These are phyloP conservation scores for Endocalyx cinctus DNA, from an alignment of 2,329 filamentous ascomycete genomes.

Conservation along the genomic window DNA sequence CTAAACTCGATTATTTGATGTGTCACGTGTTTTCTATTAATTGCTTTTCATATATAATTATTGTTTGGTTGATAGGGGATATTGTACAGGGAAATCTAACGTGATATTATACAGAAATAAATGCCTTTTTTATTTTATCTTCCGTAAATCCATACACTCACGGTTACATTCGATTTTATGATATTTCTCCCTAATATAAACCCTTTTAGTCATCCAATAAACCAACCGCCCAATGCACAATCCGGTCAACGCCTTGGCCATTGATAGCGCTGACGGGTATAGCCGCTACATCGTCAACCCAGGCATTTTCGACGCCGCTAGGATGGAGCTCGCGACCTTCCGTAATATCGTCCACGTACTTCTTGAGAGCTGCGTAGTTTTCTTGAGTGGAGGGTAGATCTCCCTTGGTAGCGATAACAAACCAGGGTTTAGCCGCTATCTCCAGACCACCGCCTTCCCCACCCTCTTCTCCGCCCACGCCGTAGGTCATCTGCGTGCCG, in stretches of 20 bases:
- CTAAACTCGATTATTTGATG: too few species aligned
- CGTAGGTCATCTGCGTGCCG: constrained; percentile 21
- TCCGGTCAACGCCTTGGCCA: constrained; percentile 73
- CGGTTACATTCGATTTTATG: too few species aligned
- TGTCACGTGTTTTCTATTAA: too few species aligned
- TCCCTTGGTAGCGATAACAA: constrained; percentile 90
- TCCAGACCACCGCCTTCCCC: constrained; percentile 44
- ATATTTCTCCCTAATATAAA: too few species aligned
- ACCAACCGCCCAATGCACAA: constrained; percentile 68
- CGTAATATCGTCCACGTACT: constrained; percentile 65
- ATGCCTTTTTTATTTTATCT: too few species aligned
- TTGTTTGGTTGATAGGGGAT: too few species aligned
- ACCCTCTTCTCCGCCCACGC: neutral
- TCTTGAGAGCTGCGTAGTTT: constrained; percentile 66
- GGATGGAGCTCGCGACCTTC: constrained; percentile 65
- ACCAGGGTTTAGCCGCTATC: constrained; percentile 94
- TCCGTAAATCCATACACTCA: too few species aligned
- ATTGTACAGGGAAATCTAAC: too few species aligned
- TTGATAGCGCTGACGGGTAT: constrained; percentile 89
- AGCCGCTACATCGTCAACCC: constrained; percentile 60
- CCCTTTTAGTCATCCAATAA: constrained; percentile 55
- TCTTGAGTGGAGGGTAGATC: constrained; percentile 74
- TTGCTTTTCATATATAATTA: too few species aligned
- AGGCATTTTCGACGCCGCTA: constrained; percentile 54
- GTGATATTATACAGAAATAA: too few species aligned